A percentile compares a stretch with the other conserved stretches of the same genome.
These are phyloP conservation scores for Hymenoscyphus infarciens DNA, from an alignment of 2,329 filamentous ascomycete species.

Conservation along the genomic window DNA sequence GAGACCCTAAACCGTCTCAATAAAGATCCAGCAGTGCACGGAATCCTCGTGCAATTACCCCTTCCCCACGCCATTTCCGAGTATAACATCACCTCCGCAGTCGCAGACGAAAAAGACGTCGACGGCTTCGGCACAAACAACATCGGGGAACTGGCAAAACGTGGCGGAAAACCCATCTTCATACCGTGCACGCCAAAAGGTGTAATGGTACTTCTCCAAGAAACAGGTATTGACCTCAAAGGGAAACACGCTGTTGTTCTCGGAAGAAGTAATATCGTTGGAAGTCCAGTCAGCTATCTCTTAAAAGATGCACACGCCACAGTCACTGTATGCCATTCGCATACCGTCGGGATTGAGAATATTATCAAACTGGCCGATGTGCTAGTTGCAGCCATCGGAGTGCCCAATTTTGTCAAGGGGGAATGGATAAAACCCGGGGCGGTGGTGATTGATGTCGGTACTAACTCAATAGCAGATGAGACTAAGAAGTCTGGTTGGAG, in stretches of 20 bases:
- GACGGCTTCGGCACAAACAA: slow-evolving; percentile 93
- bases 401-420: slow-evolving; percentile 83
- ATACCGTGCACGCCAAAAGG: slow-evolving; percentile 95
- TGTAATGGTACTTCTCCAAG: slow-evolving; percentile 86
- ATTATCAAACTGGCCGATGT: slow-evolving; percentile 84
- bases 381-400: slow-evolving; percentile 86
- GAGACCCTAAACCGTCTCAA: slow-evolving; percentile 79
- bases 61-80: slow-evolving; percentile 87
- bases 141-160: slow-evolving; percentile 95
- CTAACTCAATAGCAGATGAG: slow-evolving; percentile 87
- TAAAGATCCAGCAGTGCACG: slow-evolving; percentile 80
- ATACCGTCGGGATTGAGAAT: slow-evolving; percentile 68
- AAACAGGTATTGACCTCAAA: slow-evolving; percentile 75
- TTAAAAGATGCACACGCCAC: slow-evolving; percentile 95
- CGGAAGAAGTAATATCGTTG: slow-evolving; percentile 94
- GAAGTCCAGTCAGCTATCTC: slow-evolving; percentile 92
- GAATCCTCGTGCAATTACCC: slow-evolving; percentile 90
- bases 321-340: slow-evolving; percentile 93
- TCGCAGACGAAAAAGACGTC: slow-evolving; percentile 92
- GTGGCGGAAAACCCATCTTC: slow-evolving; percentile 84
- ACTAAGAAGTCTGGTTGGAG: slow-evolving; percentile 90
- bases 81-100: slow-evolving; percentile 83
- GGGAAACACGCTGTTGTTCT: slow-evolving; percentile 95
- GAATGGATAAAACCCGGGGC: slow-evolving; percentile 92
- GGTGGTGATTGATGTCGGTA: slow-evolving; percentile 97